Conservation (phyloP, 345 rosid genomes). For the Iberis pinnata region DNA sequence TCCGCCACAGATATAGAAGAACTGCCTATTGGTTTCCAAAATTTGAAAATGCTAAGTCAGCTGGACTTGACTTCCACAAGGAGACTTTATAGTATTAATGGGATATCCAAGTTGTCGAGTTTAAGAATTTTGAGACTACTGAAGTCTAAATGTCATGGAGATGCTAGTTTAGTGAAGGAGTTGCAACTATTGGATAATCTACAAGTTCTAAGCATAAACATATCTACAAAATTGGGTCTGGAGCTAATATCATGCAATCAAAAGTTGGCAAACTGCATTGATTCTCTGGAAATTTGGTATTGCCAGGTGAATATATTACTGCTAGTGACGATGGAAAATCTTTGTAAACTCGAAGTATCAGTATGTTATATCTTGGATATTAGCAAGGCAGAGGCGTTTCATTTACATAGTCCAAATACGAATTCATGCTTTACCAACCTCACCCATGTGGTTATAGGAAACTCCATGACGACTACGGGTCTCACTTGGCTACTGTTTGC, state of each 20-base stretch:
- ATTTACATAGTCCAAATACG: too few relatives aligned
- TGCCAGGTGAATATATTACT: too few relatives aligned
- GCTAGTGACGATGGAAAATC: too few relatives aligned
- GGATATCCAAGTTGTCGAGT: neutral
- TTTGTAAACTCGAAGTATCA: too few relatives aligned
- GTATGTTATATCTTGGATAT: too few relatives aligned
- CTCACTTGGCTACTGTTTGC: constrained; percentile 26
- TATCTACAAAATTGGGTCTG: neutral
- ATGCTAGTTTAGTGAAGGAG: constrained; percentile 5
- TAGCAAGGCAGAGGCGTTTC: too few relatives aligned
- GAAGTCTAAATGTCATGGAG: neutral
- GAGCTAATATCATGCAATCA: neutral
- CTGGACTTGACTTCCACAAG: neutral
- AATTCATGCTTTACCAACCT: constrained; percentile 4
- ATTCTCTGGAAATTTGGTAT: too few relatives aligned
- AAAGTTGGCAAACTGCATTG: neutral
- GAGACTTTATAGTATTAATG: neutral
- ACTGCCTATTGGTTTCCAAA: constrained; percentile 12
- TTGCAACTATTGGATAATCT: neutral
- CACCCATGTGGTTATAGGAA: neutral
- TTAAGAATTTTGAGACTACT: constrained; percentile 1
- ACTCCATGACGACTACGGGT: constrained; percentile 8
- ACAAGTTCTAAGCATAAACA: neutral
- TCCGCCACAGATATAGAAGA: neutral
- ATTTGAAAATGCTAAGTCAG: constrained; percentile 3